Conservation (phyloP, 1,284 basidiomycete species). For the Erythrobasidium hasegawianum region DNA sequence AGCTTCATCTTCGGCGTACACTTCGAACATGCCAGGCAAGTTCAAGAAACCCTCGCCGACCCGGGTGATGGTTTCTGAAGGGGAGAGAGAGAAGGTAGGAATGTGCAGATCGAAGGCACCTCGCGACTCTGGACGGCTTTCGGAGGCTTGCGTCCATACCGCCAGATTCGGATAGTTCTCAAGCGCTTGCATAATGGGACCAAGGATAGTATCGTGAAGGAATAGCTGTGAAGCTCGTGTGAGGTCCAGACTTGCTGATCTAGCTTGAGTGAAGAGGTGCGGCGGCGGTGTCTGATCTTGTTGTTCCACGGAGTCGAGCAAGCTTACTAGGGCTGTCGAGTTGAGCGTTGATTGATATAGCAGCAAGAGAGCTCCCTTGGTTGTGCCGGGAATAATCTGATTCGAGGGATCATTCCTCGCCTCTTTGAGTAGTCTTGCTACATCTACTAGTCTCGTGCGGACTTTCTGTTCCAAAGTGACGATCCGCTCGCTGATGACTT, state of each 20-base stretch:
- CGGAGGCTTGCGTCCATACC: slow-evolving; percentile 59
- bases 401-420: slow-evolving; percentile 58
- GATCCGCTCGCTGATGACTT: slow-evolving; percentile 65
- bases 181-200: slow-evolving; percentile 73
- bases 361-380: slow-evolving; percentile 65
- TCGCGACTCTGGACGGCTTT: slow-evolving; percentile 43
- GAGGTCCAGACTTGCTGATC: slow-evolving; percentile 62
- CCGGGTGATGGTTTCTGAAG: slow-evolving; percentile 79
- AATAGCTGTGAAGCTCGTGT: slow-evolving; percentile 70
- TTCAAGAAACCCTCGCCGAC: slow-evolving; percentile 90
- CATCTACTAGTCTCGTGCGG: slow-evolving; percentile 58
- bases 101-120: slow-evolving; percentile 65
- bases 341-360: slow-evolving; percentile 77
- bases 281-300: slow-evolving; percentile 28
- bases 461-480: slow-evolving; percentile 65
- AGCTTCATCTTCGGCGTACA: slow-evolving; percentile 85
- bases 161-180: slow-evolving; percentile 65
- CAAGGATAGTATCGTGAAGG: slow-evolving; percentile 75
- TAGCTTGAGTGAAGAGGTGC: slow-evolving; percentile 58
- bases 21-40: slow-evolving; percentile 86
- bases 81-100: slow-evolving; percentile 89
- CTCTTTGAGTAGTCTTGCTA: slow-evolving; percentile 58
- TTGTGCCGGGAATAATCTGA: slow-evolving; percentile 60
- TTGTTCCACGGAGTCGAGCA: slow-evolving; percentile 56
- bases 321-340: slow-evolving; percentile 65